Base-by-base conservation (phyloP, 1,284 basidiomycete genomes). In the Irpex lacteus region DNA sequence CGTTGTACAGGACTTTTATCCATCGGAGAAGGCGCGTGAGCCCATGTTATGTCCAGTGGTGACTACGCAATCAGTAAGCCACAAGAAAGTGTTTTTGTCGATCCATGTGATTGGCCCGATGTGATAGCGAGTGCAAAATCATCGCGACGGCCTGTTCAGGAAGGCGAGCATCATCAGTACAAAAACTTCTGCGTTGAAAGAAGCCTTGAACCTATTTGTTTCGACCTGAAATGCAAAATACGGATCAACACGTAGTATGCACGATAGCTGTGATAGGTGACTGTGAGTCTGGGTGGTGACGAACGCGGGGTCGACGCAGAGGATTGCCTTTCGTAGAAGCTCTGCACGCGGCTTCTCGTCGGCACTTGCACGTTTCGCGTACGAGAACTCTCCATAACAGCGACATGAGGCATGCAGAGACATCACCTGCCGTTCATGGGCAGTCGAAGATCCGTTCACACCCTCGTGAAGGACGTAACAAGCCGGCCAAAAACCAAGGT, bases 301-400 rank as follows among this genome's bases (percentile, higher is more conserved):
- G 54, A 56, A 56, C 54, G 54, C 54, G 54, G 54, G 54, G 19
- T 56, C 54, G 54, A 32, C 54, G 21, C n/a, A 36, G 26, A 52
- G 19, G 50, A 21, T 36, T 56, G 11, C 54, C 54, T 56, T 56
- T 56, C 54, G 11, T 11, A 56, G 54, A 36, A 36, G 54, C 54
- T 56, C 54, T 56, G 54, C 54, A 21, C 54, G 32, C 54, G 54
- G 54, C 54, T 18, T 8, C 54, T 8, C 34, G 54, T 56, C 54
- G 54, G 54, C 54, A 56, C 21, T 21, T 36, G 11, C 54, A 56
- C 26, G 54, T 34, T 34, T 21, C 19, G 13, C 32, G 7, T 34
- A 36, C n/a, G 54, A 56, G 19, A 56, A 13, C 54, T 36, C 54
- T 34, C 34, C 54, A 34, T 9, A 21, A 36, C n/a, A 36, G 21